These are phyloP conservation scores for Colletotrichum spinosum DNA, from an alignment of 2,329 filamentous ascomycete species.

Conservation along the genomic window DNA sequence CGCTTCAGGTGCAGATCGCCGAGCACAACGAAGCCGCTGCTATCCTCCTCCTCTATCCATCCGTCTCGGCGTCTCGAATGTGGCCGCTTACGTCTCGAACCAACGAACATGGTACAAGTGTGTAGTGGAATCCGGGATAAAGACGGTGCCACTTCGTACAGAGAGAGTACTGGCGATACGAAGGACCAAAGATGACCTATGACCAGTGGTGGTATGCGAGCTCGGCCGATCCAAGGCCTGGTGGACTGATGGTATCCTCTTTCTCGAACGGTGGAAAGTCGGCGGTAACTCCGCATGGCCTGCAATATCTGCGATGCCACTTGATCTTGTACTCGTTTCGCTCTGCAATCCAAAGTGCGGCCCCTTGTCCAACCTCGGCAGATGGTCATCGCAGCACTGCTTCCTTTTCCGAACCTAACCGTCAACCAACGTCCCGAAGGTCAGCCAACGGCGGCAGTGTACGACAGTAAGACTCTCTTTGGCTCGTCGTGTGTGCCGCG, in stretches of 20 bases:
- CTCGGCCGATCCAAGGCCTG: not conserved
- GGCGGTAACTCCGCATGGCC: not conserved
- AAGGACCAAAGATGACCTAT: not conserved
- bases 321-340: too few species aligned
- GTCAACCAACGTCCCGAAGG: not conserved
- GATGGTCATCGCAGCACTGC: too few species aligned
- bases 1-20: slow-evolving; percentile 8
- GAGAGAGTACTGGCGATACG: too few species aligned
- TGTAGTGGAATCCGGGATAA: not conserved
- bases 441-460: too few species aligned
- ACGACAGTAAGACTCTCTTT: not conserved
- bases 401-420: not conserved
- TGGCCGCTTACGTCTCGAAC: too few species aligned
- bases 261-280: not conserved
- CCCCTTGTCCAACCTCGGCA: not conserved
- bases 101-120: too few species aligned
- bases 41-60: not conserved
- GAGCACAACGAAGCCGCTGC: not conserved
- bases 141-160: not conserved
- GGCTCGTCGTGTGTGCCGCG: too few species aligned
- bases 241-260: not conserved
- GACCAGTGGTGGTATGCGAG: not conserved
- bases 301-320: not conserved
- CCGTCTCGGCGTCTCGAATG: not conserved
- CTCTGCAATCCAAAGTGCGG: too few species aligned